Evolutionary conservation across 345 rosid species (phyloP).

Genomic region (Hibiscus syriacus): DNA sequence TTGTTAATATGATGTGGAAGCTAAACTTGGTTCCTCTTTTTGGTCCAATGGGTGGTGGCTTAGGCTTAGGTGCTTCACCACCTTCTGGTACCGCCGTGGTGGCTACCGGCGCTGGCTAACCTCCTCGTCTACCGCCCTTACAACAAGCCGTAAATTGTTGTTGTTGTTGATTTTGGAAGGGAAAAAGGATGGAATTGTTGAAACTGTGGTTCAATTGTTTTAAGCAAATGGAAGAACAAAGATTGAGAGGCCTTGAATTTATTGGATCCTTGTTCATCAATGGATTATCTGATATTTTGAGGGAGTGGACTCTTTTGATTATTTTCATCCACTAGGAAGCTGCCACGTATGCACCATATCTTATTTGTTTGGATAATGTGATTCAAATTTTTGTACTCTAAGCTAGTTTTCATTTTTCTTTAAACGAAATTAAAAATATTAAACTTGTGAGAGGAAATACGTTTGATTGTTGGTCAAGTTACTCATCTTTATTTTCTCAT

Average conservation of each 20-base stretch:
- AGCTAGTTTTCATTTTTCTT: no score
- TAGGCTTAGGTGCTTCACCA: conserved; percentile 37
- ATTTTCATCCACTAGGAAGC: conserved; percentile 43
- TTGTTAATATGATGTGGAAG: no score
- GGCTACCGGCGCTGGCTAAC: conserved; percentile 21
- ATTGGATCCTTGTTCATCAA: conserved; percentile 1
- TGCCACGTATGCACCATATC: conserved; percentile 60
- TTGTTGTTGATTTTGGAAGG: conserved; percentile 29
- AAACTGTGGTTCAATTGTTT: neutral
- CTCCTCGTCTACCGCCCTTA: conserved; percentile 53
- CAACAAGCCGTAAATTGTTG: conserved; percentile 39
- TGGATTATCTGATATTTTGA: neutral
- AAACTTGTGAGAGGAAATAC: no score
- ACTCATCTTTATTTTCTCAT: no score
- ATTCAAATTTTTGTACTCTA: neutral
- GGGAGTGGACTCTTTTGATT: conserved; percentile 1
- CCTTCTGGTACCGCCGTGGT: conserved; percentile 22
- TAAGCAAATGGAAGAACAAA: conserved; percentile 8
- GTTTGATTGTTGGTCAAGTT: no score
- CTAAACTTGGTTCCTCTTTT: conserved; percentile 88
- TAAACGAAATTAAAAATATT: no score
- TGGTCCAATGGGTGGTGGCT: conserved; percentile 78
- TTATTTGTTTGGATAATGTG: conserved; percentile 38
- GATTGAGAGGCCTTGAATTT: conserved; percentile 34
- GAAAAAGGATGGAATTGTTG: conserved; percentile 16